Percentiles rank a stretch among this genome's conserved stretches.
These are phyloP conservation scores for California macrophylla DNA, from an alignment of 441 rosid genomes.

Conservation along the genomic window DNA sequence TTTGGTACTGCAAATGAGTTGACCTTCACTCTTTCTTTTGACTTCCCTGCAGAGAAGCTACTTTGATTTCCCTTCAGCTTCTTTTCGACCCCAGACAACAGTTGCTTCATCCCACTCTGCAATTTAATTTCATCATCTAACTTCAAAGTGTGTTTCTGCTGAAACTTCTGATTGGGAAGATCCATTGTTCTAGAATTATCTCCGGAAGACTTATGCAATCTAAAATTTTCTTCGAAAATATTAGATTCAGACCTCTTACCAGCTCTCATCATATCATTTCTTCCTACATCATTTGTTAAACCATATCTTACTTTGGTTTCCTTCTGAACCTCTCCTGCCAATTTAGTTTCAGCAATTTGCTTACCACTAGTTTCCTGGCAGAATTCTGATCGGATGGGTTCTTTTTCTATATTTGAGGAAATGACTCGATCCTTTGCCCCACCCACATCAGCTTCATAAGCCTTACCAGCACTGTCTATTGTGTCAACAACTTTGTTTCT, in stretches of 20 bases:
- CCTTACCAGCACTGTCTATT: slow-evolving; percentile 4
- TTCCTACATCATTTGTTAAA: not conserved
- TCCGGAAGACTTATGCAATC: not conserved
- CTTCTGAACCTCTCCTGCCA: not conserved
- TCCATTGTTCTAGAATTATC: slow-evolving; percentile 4
- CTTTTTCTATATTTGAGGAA: not conserved
- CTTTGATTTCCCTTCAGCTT: slow-evolving; percentile 1
- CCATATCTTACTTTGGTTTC: not conserved
- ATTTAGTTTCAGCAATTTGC: slow-evolving; percentile 6
- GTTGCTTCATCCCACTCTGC: not conserved
- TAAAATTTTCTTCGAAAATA: not conserved
- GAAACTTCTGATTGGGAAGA: not conserved
- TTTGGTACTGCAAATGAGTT: slow-evolving; percentile 2
- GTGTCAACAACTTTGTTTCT: slow-evolving; percentile 3
- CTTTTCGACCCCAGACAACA: slow-evolving; percentile 2
- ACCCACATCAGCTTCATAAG: not conserved
- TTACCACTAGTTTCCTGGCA: not conserved
- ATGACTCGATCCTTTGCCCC: not conserved
- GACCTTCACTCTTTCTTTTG: not conserved
- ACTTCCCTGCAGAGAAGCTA: not conserved
- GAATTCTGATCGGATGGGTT: not conserved
- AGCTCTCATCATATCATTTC: not conserved
- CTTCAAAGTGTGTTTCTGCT: not conserved
- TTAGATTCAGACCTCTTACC: slow-evolving; percentile 4
- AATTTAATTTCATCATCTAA: not conserved